Conservation (phyloP, 768 basidiomycete genomes). For the Dioszegia hungarica region DNA sequence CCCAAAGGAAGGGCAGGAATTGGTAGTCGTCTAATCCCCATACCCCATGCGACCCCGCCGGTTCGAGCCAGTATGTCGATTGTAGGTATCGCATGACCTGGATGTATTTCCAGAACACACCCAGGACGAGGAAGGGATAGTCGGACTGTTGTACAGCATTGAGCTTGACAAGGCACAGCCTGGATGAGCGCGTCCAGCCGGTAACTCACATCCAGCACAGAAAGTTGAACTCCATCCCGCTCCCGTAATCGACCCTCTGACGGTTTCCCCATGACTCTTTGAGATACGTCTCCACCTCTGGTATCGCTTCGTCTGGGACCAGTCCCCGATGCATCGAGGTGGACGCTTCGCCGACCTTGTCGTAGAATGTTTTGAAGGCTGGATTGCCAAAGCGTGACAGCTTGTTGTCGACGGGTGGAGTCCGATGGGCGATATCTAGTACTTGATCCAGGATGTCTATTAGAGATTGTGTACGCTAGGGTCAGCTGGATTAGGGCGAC, state of each 20-base stretch:
- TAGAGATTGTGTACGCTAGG: constrained; percentile 62
- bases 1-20: constrained; percentile 71
- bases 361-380: constrained; percentile 87
- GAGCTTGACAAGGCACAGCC: constrained; percentile 73
- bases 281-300: constrained; percentile 76
- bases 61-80: constrained; percentile 94
- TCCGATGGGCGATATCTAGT: constrained; percentile 61
- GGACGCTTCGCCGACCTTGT: constrained; percentile 66
- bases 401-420: constrained; percentile 80
- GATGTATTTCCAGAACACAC: constrained; percentile 75
- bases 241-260: constrained; percentile 94
- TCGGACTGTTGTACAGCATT: constrained; percentile 63
- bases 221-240: constrained; percentile 98
- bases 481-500: background rate
- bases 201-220: constrained; percentile 83
- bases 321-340: constrained; percentile 58
- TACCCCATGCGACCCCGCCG: constrained; percentile 97
- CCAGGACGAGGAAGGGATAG: constrained; percentile 68
- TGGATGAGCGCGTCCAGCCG: constrained; percentile 43
- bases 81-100: constrained; percentile 63
- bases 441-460: constrained; percentile 64
- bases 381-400: constrained; percentile 95
- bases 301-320: constrained; percentile 57
- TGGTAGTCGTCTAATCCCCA: constrained; percentile 98
- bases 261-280: constrained; percentile 85